Evolutionary conservation across 2,329 filamentous ascomycete species (phyloP).

Genomic region (Aspergillus tanneri): DNA sequence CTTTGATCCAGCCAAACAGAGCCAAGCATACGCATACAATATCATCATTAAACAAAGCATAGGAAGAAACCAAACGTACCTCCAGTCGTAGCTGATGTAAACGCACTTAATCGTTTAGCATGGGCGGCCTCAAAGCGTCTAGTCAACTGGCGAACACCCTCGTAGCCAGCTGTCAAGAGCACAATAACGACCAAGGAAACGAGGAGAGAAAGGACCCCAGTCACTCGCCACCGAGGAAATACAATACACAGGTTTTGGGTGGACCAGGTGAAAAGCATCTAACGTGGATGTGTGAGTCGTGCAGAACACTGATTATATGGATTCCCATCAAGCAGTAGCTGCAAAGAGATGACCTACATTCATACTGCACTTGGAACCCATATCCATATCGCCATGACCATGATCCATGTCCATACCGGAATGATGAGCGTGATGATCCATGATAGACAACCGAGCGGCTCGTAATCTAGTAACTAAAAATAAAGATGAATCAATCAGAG

Average conservation of each 20-base stretch:
- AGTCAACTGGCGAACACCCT: constrained; percentile 75
- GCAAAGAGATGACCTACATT: constrained; percentile 60
- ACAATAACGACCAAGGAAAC: constrained; percentile 80
- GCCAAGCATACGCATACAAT: constrained; percentile 13
- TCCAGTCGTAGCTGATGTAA: constrained; percentile 34
- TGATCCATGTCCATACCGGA: constrained; percentile 45
- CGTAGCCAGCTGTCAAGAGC: constrained; percentile 85
- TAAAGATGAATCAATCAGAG: neutral
- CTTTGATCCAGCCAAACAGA: constrained; percentile 10
- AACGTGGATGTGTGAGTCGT: no score
- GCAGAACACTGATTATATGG: no score
- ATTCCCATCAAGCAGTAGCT: neutral
- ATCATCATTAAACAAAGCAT: constrained; percentile 7
- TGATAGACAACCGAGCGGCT: neutral
- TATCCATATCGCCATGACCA: constrained; percentile 57
- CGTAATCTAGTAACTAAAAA: neutral
- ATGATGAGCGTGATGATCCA: constrained; percentile 36
- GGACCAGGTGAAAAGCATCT: constrained; percentile 99
- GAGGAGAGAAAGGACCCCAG: constrained; percentile 69
- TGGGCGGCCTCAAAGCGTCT: constrained; percentile 69
- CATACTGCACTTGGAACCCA: constrained; percentile 76
- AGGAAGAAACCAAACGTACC: constrained; percentile 31
- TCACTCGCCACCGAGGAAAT: constrained; percentile 87
- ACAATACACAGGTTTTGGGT: constrained; percentile 93
- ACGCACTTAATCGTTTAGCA: constrained; percentile 51